Evolutionary conservation across 164 flowering plant species (phyloP).

Genomic region (Liriodendron chinense): DNA sequence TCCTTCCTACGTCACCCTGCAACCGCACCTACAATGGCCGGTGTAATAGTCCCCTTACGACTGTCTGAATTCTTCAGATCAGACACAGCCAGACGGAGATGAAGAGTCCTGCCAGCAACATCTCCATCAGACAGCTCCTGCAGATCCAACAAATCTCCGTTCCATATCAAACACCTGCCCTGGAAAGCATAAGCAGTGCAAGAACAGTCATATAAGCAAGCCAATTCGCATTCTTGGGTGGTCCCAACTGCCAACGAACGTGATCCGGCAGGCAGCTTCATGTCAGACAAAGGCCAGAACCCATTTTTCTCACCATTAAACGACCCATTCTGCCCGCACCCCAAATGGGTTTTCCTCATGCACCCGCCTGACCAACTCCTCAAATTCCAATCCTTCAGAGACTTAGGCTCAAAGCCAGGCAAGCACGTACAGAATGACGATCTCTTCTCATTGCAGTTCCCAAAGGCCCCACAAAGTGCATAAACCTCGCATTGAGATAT

Average conservation of each 20-base stretch:
- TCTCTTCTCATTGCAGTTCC: conserved; percentile 14
- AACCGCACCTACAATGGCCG: conserved; percentile 18
- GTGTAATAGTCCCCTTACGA: conserved; percentile 9
- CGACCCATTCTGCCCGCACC: conserved; percentile 1
- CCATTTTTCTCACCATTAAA: neutral
- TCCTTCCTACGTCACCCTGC: no score
- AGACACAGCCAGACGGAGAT: neutral
- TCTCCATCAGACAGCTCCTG: neutral
- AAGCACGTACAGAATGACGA: conserved; percentile 12
- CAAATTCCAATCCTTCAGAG: conserved; percentile 10
- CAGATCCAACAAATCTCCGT: conserved; percentile 8
- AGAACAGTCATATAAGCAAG: conserved; percentile 19
- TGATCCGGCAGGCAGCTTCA: neutral
- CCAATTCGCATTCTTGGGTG: conserved; percentile 8
- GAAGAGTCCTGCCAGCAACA: neutral
- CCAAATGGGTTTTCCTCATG: conserved; percentile 11
- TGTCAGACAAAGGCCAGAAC: neutral
- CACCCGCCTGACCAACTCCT: conserved; percentile 18
- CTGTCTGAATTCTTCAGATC: neutral
- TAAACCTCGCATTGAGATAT: conserved; percentile 10
- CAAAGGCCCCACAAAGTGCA: conserved; percentile 22
- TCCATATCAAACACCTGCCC: conserved; percentile 15
- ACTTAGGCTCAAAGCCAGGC: conserved; percentile 15
- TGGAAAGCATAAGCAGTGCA: conserved; percentile 17
- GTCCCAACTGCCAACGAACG: neutral